Evolutionary conservation across 352 stramenopile species (phyloP).

Genomic region (Globisporangium mamillatum): DNA sequence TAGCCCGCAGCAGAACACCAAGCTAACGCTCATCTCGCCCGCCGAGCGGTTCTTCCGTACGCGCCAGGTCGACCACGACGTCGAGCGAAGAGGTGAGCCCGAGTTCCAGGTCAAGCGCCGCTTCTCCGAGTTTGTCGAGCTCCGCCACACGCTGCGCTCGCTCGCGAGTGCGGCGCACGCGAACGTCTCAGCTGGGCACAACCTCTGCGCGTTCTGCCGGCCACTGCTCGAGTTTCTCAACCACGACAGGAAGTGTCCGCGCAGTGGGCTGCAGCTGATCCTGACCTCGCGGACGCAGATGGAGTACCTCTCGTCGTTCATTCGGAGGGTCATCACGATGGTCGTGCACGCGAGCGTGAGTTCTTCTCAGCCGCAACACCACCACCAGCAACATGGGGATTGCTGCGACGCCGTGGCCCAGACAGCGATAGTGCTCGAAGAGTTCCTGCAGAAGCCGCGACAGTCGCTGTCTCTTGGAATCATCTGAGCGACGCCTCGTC

Average conservation of each 20-base stretch:
- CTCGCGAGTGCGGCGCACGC: background rate
- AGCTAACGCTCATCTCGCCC: background rate
- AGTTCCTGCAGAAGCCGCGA: background rate
- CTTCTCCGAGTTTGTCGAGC: background rate
- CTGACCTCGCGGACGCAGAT: background rate
- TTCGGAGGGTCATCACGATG: background rate
- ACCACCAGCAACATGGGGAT: background rate
- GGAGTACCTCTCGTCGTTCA: background rate
- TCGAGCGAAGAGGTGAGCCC: background rate
- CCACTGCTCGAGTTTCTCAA: background rate
- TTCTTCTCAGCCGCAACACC: background rate
- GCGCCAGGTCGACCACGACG: background rate
- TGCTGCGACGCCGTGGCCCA: background rate
- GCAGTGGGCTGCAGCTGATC: background rate
- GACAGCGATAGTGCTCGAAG: background rate
- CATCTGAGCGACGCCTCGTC: background rate
- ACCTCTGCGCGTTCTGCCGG: background rate
- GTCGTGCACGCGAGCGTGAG: background rate
- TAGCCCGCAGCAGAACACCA: background rate
- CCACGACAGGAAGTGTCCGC: background rate
- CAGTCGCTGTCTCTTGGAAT: background rate
- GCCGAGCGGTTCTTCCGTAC: background rate
- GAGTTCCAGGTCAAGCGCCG: background rate
- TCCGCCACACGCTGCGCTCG: background rate
- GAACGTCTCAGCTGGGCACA: background rate